Conservation (phyloP, 768 basidiomycete species). For the Kwoniella bestiolae region DNA sequence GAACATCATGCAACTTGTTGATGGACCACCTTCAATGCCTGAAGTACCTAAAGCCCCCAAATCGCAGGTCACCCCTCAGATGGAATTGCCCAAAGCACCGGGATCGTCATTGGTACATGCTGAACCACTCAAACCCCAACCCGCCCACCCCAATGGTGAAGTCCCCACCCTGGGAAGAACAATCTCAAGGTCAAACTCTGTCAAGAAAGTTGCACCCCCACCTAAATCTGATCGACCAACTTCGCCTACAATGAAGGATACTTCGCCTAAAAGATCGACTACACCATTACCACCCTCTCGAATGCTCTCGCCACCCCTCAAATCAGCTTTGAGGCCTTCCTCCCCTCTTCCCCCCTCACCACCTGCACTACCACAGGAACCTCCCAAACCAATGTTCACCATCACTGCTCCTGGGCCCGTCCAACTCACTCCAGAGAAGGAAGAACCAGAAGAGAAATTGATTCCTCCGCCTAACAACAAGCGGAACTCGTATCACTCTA, state of each 20-base stretch:
- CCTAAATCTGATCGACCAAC: slow-evolving; percentile 1
- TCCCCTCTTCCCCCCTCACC: slow-evolving; percentile 37
- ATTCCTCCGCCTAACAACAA: slow-evolving; percentile 26
- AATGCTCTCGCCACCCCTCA: slow-evolving; percentile 48
- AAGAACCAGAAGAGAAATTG: slow-evolving; percentile 23
- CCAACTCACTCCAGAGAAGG: slow-evolving; percentile 31
- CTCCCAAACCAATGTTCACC: slow-evolving; percentile 43
- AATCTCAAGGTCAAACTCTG: slow-evolving; percentile 31
- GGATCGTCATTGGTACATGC: slow-evolving; percentile 44
- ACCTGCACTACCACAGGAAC: slow-evolving; percentile 21
- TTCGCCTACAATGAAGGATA: background rate
- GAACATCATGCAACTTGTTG: slow-evolving; percentile 51
- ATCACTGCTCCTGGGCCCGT: slow-evolving; percentile 54
- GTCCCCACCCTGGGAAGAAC: slow-evolving; percentile 23
- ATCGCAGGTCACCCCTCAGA: slow-evolving; percentile 50
- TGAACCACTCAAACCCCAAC: slow-evolving; percentile 17
- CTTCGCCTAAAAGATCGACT: slow-evolving; percentile 27
- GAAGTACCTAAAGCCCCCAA: slow-evolving; percentile 56
- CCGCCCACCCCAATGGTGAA: slow-evolving; percentile 14
- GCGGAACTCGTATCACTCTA: slow-evolving; percentile 39
- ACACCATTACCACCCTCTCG: slow-evolving; percentile 51
- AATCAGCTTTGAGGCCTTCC: slow-evolving; percentile 52
- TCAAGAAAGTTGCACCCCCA: slow-evolving; percentile 14
- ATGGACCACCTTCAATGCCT: slow-evolving; percentile 45
- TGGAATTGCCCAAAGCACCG: slow-evolving; percentile 50